Conservation (phyloP, 352 stramenopile species). For the Globisporangium spinosum region DNA sequence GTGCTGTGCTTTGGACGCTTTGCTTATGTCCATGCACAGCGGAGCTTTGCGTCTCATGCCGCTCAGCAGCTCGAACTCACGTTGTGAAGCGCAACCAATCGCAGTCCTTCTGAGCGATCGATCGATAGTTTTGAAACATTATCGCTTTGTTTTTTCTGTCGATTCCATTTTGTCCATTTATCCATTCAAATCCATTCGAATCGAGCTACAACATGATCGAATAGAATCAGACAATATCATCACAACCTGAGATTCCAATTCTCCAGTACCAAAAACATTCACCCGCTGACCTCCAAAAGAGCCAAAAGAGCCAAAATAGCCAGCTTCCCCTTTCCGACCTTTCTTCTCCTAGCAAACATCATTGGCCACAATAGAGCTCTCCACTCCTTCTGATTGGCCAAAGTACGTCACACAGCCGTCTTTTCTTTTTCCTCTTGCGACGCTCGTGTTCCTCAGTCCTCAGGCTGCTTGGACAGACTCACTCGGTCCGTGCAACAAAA, state of each 20-base stretch:
- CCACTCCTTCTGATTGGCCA: too few species aligned
- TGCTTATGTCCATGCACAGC: too few species aligned
- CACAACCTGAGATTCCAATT: not conserved
- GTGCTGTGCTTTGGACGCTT: not conserved
- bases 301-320: not conserved
- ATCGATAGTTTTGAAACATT: not conserved
- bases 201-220: not conserved
- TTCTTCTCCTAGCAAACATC: not conserved
- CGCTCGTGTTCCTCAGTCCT: too few species aligned
- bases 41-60: not conserved
- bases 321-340: not conserved
- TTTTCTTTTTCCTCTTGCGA: too few species aligned
- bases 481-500: too few species aligned
- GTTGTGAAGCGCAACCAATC: not conserved
- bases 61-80: not conserved
- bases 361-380: too few species aligned
- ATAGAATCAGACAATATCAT: not conserved
- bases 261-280: not conserved
- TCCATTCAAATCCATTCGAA: not conserved
- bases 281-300: too few species aligned
- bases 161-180: too few species aligned
- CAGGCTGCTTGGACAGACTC: too few species aligned
- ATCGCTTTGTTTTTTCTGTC: too few species aligned
- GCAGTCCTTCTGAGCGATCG: not conserved
- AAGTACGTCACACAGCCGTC: too few species aligned